Evolutionary conservation across 768 basidiomycete genomes (phyloP).

Genomic region (Paxillus ammoniavirescens): DNA sequence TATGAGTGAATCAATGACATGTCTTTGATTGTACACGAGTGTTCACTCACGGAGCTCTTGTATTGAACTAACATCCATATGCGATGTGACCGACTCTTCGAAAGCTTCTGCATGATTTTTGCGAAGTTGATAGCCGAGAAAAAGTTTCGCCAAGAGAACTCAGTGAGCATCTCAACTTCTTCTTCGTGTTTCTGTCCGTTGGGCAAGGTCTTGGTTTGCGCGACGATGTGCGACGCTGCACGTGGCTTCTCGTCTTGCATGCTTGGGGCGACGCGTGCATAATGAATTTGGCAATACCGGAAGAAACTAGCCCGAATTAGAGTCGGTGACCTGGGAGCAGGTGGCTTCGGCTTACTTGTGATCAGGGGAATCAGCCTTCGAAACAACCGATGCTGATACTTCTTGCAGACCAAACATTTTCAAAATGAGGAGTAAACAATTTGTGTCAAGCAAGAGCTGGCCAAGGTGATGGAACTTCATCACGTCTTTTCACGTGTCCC

Average conservation of each 20-base stretch:
- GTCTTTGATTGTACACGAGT: not conserved
- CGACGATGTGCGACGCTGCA: conserved; percentile 55
- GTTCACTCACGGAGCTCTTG: conserved; percentile 85
- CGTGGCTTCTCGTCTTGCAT: conserved; percentile 64
- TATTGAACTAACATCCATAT: conserved; percentile 97
- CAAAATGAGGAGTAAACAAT: conserved; percentile 87
- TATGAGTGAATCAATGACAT: conserved; percentile 17
- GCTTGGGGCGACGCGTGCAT: conserved; percentile 63
- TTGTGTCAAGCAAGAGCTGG: conserved; percentile 93
- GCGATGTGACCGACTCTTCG: conserved; percentile 90
- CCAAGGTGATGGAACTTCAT: conserved; percentile 99
- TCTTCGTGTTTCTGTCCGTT: conserved; percentile 78
- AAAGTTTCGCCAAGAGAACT: conserved; percentile 98
- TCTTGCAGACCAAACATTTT: conserved; percentile 99
- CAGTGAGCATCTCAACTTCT: conserved; percentile 88
- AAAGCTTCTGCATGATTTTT: conserved; percentile 96
- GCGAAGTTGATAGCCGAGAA: conserved; percentile 97
- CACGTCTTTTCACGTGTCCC: conserved; percentile 56
- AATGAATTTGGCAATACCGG: conserved; percentile 83
- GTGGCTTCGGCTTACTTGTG: conserved; percentile 58
- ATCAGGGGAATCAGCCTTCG: conserved; percentile 84
- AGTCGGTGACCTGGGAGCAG: not conserved
- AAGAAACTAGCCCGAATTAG: conserved; percentile 71
- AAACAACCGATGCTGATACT: conserved; percentile 77
- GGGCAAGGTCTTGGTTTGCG: conserved; percentile 56